Percentiles rank a stretch among this genome's conserved stretches.
phyloP scores from a whole-genome alignment of 805 yeast genomes.

The Starmera amethionina region DNA sequence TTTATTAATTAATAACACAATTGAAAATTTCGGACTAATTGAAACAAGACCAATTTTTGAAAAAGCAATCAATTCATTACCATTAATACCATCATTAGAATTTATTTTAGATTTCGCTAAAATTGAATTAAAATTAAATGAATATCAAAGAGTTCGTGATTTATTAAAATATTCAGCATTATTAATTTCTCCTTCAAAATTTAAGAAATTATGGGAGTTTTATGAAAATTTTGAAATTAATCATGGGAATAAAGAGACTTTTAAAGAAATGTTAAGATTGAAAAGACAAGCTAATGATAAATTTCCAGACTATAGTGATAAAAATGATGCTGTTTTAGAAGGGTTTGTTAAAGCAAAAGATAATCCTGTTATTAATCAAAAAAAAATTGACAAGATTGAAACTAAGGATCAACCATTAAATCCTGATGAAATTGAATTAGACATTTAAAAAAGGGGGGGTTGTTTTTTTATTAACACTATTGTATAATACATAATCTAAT shows the following conservation, averaged over 20 bases:
- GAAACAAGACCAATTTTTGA: conserved; percentile 41
- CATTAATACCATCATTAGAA: conserved; percentile 30
- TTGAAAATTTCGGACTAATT: conserved; percentile 28
- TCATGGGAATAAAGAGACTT: conserved; percentile 61
- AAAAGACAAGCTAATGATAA: conserved; percentile 33
- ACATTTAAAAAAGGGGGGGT: conserved; percentile 26
- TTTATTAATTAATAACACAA: conserved; percentile 30
- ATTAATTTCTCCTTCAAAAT: conserved; percentile 24
- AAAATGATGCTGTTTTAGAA: conserved; percentile 25
- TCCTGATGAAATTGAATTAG: conserved; percentile 56
- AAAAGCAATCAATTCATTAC: conserved; percentile 38
- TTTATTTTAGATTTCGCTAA: conserved; percentile 45
- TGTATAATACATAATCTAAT: not conserved
- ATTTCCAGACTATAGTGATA: conserved; percentile 12
- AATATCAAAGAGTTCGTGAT: conserved; percentile 52
- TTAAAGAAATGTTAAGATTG: conserved; percentile 60
- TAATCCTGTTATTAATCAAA: conserved; percentile 11
- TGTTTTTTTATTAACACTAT: not conserved
- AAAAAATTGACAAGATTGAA: not conserved
- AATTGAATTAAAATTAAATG: conserved; percentile 44
- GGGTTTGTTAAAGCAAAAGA: conserved; percentile 38
- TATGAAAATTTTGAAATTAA: conserved; percentile 74
- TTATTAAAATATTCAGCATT: conserved; percentile 47
- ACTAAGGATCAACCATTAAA: conserved; percentile 18
- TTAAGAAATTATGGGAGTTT: conserved; percentile 40